These are phyloP conservation scores for Theileria parva DNA, from an alignment of 169 alveolate genomes.

Conservation along the genomic window DNA sequence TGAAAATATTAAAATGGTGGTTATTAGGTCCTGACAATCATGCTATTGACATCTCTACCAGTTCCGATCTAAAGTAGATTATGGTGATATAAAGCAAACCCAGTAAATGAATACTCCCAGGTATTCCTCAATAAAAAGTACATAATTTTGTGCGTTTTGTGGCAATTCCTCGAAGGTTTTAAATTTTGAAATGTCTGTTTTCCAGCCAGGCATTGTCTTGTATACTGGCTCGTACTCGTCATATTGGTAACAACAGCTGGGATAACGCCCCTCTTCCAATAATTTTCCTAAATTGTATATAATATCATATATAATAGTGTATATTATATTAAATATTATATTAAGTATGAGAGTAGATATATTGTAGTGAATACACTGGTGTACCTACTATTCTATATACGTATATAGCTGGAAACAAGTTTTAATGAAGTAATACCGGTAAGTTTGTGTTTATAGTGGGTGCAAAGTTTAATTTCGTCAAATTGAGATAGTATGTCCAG, in stretches of 20 bases:
- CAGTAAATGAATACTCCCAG: conserved; percentile 84
- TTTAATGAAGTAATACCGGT: conserved; percentile 51
- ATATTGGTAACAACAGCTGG: conserved; percentile 80
- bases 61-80: conserved; percentile 31
- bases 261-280: conserved; percentile 77
- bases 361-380: background rate
- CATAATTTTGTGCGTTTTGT: conserved; percentile 78
- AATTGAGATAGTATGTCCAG: conserved; percentile 91
- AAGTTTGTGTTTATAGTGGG: conserved; percentile 68
- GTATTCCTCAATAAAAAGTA: conserved; percentile 78
- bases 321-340: background rate
- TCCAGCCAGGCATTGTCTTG: conserved; percentile 87
- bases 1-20: background rate
- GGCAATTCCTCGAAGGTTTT: conserved; percentile 84
- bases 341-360: background rate
- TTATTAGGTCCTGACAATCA: conserved; percentile 32
- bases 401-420: background rate
- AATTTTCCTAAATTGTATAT: conserved; percentile 49
- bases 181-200: conserved; percentile 78
- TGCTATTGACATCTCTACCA: conserved; percentile 42
- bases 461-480: conserved; percentile 82
- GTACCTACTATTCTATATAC: background rate
- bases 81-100: conserved; percentile 73
- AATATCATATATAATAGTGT: background rate
- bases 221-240: conserved; percentile 85